Percentiles rank a stretch among this genome's conserved stretches.
Evolutionary conservation across 2,329 filamentous ascomycete species (phyloP).

Genomic region (Dactylellina sp.): DNA sequence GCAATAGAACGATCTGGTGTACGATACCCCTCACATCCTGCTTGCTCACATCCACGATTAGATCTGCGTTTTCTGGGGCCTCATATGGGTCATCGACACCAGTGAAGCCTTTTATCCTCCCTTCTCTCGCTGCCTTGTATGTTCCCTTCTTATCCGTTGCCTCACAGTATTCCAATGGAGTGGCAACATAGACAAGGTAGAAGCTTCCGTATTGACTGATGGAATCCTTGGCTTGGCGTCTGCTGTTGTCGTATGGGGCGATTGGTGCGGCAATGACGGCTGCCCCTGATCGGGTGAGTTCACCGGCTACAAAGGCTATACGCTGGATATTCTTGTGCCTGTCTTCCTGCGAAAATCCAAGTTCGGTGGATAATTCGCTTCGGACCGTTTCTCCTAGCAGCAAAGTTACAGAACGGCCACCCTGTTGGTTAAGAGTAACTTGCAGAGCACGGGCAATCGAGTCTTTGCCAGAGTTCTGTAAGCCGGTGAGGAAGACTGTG

Average conservation of each 20-base stretch:
- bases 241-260: constrained; percentile 85
- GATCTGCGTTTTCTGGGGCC: constrained; percentile 80
- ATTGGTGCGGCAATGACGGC: constrained; percentile 97
- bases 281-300: constrained; percentile 90
- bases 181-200: constrained; percentile 95
- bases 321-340: constrained; percentile 94
- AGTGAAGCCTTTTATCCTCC: constrained; percentile 98
- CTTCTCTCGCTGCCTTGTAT: constrained; percentile 83
- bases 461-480: constrained; percentile 97
- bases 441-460: constrained; percentile 94
- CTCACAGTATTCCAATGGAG: constrained; percentile 90
- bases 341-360: constrained; percentile 93
- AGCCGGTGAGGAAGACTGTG: constrained; percentile 97
- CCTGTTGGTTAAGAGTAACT: constrained; percentile 97
- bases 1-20: constrained; percentile 92
- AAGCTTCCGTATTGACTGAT: constrained; percentile 90
- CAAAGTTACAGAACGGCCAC: constrained; percentile 91
- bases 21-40: constrained; percentile 91
- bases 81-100: constrained; percentile 98
- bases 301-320: constrained; percentile 94
- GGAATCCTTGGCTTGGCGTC: constrained; percentile 81
- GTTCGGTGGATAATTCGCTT: constrained; percentile 89
- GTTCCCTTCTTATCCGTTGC: constrained; percentile 93
- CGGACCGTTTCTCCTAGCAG: constrained; percentile 96
- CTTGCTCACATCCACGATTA: constrained; percentile 86